phyloP scores from a whole-genome alignment of 2,329 filamentous ascomycete genomes.

The Trematosphaeria pertusa region DNA sequence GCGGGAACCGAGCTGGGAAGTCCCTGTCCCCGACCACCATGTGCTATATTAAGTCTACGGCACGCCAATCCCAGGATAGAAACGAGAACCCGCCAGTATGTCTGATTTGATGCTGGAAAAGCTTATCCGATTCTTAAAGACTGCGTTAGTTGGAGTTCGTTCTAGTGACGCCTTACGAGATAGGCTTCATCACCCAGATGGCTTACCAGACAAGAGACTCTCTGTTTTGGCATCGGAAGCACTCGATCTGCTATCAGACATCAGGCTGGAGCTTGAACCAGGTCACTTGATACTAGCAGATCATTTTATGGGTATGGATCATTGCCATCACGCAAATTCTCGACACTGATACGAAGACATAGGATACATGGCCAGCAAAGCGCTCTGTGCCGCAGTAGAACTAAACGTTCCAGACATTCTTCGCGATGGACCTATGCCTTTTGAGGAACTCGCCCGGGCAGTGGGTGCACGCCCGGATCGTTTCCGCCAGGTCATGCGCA shows the following conservation, averaged over 20 bases:
- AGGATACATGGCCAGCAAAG: constrained; percentile 40
- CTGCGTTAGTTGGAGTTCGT: too few species aligned
- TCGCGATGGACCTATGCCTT: constrained; percentile 17
- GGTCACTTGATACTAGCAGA: constrained; percentile 32
- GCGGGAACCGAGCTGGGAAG: too few species aligned
- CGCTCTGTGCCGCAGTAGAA: constrained; percentile 39
- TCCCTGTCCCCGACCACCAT: too few species aligned
- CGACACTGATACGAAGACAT: background rate
- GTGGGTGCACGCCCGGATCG: constrained; percentile 30
- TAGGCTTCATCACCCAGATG: constrained; percentile 10
- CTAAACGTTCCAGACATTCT: constrained; percentile 42
- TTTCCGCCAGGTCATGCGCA: constrained; percentile 42
- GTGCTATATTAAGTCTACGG: too few species aligned
- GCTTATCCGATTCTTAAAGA: too few species aligned
- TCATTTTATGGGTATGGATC: constrained; percentile 30
- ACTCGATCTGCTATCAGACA: constrained; percentile 16
- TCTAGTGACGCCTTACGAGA: too few species aligned
- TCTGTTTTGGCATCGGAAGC: constrained; percentile 14
- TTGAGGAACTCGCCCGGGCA: constrained; percentile 21
- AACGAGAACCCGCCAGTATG: too few species aligned
- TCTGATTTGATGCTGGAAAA: too few species aligned
- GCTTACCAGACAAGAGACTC: constrained; percentile 6
- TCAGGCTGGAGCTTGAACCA: constrained; percentile 27
- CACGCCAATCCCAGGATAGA: too few species aligned
- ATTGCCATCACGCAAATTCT: background rate